Evolutionary conservation across 2,329 filamentous ascomycete genomes (phyloP).

Genomic region (Ilyonectria robusta): DNA sequence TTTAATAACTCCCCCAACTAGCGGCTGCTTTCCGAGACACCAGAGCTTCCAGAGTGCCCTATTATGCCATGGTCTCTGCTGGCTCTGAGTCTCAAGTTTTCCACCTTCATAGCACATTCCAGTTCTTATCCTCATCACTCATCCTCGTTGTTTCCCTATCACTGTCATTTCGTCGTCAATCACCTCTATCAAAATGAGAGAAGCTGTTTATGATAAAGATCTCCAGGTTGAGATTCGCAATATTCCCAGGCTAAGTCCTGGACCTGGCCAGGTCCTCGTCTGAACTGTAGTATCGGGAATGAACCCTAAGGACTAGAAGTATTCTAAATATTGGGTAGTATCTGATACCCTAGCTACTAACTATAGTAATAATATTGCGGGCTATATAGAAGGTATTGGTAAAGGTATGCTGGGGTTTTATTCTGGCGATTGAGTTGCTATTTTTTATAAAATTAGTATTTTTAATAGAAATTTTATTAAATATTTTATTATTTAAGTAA

Average conservation of each 20-base stretch:
- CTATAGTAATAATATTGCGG: constrained; percentile 7
- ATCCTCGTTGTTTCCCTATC: too few relatives aligned
- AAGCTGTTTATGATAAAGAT: constrained; percentile 3
- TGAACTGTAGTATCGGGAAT: not conserved
- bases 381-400: not conserved
- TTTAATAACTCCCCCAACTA: too few relatives aligned
- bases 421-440: not conserved
- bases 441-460: not conserved
- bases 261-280: constrained; percentile 1
- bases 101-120: too few relatives aligned
- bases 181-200: constrained; percentile 13
- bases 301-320: constrained; percentile 18
- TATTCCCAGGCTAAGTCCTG: not conserved
- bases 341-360: not conserved
- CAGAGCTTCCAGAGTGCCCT: too few relatives aligned
- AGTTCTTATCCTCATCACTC: too few relatives aligned
- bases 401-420: not conserved
- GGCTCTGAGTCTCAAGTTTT: too few relatives aligned
- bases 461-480: not conserved
- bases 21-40: too few relatives aligned
- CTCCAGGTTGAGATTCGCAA: constrained; percentile 3
- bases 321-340: too few relatives aligned
- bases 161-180: too few relatives aligned
- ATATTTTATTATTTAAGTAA: not conserved
- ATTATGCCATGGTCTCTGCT: too few relatives aligned